Conservation (phyloP, 306 rosid species). For the Quercus alba region DNA sequence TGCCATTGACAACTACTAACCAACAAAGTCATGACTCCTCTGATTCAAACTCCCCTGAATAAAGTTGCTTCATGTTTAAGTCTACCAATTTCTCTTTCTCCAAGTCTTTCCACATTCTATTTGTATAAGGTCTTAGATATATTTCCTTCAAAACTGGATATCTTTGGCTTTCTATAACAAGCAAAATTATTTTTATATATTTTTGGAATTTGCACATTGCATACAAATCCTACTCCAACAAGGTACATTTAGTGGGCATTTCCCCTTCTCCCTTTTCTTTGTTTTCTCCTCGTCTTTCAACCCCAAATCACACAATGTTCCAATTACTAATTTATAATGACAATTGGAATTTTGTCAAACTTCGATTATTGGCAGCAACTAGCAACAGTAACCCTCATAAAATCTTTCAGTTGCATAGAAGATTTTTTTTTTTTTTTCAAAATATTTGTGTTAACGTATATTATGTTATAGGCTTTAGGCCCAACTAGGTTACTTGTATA, state of each 20-base stretch:
- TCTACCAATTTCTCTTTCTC: background rate
- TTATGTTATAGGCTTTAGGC: too few species aligned
- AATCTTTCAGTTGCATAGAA: background rate
- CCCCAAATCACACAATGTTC: too few species aligned
- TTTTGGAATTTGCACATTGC: background rate
- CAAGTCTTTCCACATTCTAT: background rate
- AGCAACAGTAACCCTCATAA: background rate
- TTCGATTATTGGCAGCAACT: background rate
- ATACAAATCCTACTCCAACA: background rate
- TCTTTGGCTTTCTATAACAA: background rate
- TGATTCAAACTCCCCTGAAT: too few species aligned
- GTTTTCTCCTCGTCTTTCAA: too few species aligned
- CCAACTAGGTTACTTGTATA: too few species aligned
- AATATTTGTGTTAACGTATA: too few species aligned
- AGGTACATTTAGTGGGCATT: background rate
- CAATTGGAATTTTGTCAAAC: background rate
- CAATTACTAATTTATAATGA: too few species aligned
- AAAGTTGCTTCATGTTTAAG: background rate
- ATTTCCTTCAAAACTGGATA: background rate
- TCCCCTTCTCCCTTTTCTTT: background rate
- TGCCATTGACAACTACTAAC: too few species aligned
- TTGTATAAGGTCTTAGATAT: background rate
- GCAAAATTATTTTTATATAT: background rate
- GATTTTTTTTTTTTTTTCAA: too few species aligned
- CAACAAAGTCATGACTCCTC: too few species aligned